phyloP scores from a whole-genome alignment of 768 basidiomycete species.

The Kwoniella shandongensis region DNA sequence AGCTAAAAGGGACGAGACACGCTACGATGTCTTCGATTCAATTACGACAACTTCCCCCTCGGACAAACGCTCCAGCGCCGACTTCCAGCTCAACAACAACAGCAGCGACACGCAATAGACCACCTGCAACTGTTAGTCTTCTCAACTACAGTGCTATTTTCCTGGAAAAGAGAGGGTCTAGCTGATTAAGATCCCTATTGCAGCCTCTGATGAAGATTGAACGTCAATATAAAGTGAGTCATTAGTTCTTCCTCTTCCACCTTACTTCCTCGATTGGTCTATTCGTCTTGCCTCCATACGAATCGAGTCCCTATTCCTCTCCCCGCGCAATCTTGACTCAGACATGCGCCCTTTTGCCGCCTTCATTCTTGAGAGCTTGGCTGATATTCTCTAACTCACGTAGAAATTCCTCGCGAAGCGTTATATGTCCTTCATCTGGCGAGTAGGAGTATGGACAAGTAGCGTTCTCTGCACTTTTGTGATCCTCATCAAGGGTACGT shows the following conservation, averaged over 20 bases:
- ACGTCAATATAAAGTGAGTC: conserved; percentile 32
- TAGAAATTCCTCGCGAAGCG: conserved; percentile 31
- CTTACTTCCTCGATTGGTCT: too few species aligned
- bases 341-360: not conserved
- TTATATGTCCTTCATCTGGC: conserved; percentile 21
- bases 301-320: too few species aligned
- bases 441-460: conserved; percentile 22
- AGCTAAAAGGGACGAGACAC: too few species aligned
- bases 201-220: conserved; percentile 27
- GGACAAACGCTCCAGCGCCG: conserved; percentile 2
- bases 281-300: too few species aligned
- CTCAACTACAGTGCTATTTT: not conserved
- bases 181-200: too few species aligned
- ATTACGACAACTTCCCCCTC: conserved; percentile 5
- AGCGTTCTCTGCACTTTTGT: conserved; percentile 10
- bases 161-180: too few species aligned
- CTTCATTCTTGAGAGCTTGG: not conserved
- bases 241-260: not conserved
- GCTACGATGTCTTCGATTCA: conserved; percentile 13
- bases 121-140: not conserved
- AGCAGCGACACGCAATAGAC: not conserved
- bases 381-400: not conserved
- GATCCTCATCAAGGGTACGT: conserved; percentile 17
- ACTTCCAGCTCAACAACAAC: not conserved
- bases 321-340: too few species aligned